Evolutionary conservation across 129 eudicot species (phyloP).

Genomic region (Chrysanthemum makinoi): DNA sequence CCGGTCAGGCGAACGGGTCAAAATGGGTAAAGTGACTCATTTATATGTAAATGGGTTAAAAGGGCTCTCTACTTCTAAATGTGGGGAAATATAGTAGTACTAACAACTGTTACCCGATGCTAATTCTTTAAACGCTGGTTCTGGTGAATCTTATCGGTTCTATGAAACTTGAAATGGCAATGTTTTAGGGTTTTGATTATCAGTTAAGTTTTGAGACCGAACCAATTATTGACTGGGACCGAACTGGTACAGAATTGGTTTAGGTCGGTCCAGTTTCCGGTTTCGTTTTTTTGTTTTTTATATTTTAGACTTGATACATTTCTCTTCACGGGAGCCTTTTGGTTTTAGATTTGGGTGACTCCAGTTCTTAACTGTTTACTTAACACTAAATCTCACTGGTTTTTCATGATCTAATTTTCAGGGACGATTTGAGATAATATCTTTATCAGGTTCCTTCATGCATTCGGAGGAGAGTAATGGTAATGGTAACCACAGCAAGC

Average conservation of each 20-base stretch:
- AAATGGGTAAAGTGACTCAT: not conserved
- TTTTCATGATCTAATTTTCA: constrained; percentile 34
- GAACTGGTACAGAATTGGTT: no score
- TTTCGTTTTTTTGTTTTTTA: no score
- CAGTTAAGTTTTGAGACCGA: not conserved
- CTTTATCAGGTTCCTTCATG: constrained; percentile 76
- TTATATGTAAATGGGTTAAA: not conserved
- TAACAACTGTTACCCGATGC: not conserved
- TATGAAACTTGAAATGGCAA: not conserved
- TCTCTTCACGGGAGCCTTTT: not conserved
- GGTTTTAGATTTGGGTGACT: constrained; percentile 8
- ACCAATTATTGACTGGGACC: no score
- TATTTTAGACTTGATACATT: not conserved
- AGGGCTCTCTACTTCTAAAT: not conserved
- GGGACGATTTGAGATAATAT: constrained; percentile 94
- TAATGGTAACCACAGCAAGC: constrained; percentile 50
- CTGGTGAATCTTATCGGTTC: no score
- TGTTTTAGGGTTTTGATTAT: not conserved
- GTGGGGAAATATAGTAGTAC: not conserved
- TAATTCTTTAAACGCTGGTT: no score
- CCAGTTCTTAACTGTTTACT: not conserved
- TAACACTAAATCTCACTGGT: not conserved
- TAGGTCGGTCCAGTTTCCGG: no score
- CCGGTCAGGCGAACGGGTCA: not conserved
- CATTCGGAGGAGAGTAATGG: constrained; percentile 42